These are phyloP conservation scores for Chlamydomonas sp. DNA, from an alignment of 139 green algal genomes.

Conservation along the genomic window DNA sequence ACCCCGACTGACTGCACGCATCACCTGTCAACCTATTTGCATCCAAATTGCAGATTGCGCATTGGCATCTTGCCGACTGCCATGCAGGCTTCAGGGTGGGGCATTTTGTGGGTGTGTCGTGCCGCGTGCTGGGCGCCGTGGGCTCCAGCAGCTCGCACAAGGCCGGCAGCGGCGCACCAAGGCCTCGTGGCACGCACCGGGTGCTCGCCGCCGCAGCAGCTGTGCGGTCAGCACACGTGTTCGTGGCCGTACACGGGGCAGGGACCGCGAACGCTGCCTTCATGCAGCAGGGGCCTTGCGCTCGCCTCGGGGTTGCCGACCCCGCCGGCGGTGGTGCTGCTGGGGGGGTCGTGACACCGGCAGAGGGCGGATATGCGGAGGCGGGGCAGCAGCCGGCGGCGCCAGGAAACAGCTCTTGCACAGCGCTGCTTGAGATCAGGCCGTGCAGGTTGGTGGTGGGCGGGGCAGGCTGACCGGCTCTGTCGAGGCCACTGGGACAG, in stretches of 20 bases:
- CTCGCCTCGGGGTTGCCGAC: background rate
- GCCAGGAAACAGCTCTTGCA: background rate
- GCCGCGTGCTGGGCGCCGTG: no score
- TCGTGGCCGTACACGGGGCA: constrained; percentile 23
- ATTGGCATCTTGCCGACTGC: no score
- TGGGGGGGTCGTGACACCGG: background rate
- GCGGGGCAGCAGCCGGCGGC: background rate
- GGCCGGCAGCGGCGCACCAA: background rate
- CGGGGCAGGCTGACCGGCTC: no score
- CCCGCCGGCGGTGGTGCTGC: background rate
- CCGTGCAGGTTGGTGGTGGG: constrained; percentile 9
- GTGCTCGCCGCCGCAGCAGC: constrained; percentile 4
- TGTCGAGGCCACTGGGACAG: background rate
- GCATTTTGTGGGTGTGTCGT: no score
- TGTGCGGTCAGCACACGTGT: constrained; percentile 13
- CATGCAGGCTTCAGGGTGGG: no score
- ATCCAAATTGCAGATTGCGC: no score
- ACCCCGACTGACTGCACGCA: no score
- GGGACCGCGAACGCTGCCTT: background rate
- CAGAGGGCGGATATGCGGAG: no score
- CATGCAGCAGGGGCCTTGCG: background rate
- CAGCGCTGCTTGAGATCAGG: constrained; percentile 14
- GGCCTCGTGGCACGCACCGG: background rate
- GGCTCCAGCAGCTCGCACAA: no score
- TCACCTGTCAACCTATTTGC: no score